Conservation (phyloP, 2,329 filamentous ascomycete genomes). For the Epichloe gansuensis region DNA sequence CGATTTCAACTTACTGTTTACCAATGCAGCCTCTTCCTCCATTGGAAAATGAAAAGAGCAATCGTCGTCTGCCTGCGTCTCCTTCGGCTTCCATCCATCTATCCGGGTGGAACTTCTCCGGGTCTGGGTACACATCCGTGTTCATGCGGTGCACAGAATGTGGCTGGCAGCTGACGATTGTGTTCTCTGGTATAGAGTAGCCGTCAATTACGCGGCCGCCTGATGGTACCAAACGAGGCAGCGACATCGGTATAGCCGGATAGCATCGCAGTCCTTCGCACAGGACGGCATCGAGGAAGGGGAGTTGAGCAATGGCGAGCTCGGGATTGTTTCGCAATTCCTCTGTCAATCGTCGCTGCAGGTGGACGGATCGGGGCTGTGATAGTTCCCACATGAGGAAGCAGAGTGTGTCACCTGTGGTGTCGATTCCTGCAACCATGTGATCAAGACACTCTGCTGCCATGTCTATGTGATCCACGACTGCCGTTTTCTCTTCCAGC, state of each 20-base stretch:
- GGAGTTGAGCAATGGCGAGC: slow-evolving; percentile 33
- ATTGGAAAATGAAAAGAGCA: slow-evolving; percentile 53
- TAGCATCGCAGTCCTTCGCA: slow-evolving; percentile 50
- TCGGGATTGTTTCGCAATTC: slow-evolving; percentile 35
- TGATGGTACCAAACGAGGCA: slow-evolving; percentile 45
- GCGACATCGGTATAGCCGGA: slow-evolving; percentile 52
- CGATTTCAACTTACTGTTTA: slow-evolving; percentile 43
- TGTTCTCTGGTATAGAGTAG: slow-evolving; percentile 37
- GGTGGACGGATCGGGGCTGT: slow-evolving; percentile 36
- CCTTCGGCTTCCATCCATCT: slow-evolving; percentile 68
- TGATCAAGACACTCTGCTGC: slow-evolving; percentile 60
- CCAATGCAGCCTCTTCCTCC: slow-evolving; percentile 54
- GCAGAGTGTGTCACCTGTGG: slow-evolving; percentile 55
- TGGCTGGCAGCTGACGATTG: slow-evolving; percentile 48
- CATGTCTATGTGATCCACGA: slow-evolving; percentile 39
- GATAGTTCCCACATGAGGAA: slow-evolving; percentile 63
- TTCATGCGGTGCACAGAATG: slow-evolving; percentile 48
- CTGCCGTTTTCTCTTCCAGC: slow-evolving; percentile 36
- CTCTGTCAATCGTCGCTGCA: slow-evolving; percentile 38
- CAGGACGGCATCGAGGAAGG: slow-evolving; percentile 50
- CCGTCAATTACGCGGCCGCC: slow-evolving; percentile 44
- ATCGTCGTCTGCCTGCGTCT: slow-evolving; percentile 53
- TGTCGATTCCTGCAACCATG: slow-evolving; percentile 60
- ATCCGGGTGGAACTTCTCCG: slow-evolving; percentile 66
- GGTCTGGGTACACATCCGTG: slow-evolving; percentile 59